These are phyloP conservation scores for Gastrodia elata DNA, from an alignment of 106 monocot genomes.

Conservation along the genomic window DNA sequence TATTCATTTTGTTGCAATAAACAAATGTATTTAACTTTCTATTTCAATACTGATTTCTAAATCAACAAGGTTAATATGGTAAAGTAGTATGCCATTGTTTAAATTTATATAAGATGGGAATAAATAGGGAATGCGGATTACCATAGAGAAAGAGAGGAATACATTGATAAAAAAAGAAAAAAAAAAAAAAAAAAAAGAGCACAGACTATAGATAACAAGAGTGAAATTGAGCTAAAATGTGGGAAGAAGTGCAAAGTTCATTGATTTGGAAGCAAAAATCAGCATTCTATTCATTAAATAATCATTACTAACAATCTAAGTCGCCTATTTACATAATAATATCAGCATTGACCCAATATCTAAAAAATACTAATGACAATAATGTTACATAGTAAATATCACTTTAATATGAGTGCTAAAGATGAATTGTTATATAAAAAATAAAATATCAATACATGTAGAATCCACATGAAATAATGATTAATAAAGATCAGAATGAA, in stretches of 20 bases:
- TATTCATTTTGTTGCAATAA: neutral
- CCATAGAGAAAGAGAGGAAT: neutral
- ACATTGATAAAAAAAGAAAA: neutral
- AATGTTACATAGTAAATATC: no score
- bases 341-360: neutral
- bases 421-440: no score
- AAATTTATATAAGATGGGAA: no score
- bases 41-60: neutral
- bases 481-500: no score
- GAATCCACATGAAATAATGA: no score
- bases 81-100: neutral
- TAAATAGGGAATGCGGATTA: no score
- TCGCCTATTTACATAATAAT: neutral
- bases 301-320: neutral
- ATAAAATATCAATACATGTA: no score
- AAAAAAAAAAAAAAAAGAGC: neutral
- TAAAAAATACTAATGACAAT: no score
- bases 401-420: no score
- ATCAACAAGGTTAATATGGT: neutral
- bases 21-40: neutral
- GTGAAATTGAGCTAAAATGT: no score
- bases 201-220: neutral
- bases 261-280: neutral
- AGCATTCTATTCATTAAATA: neutral
- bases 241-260: neutral